Percentiles rank a stretch among this genome's conserved stretches.
Conservation (phyloP, 2,329 filamentous ascomycete species). For the Myrmaecium sp. region DNA sequence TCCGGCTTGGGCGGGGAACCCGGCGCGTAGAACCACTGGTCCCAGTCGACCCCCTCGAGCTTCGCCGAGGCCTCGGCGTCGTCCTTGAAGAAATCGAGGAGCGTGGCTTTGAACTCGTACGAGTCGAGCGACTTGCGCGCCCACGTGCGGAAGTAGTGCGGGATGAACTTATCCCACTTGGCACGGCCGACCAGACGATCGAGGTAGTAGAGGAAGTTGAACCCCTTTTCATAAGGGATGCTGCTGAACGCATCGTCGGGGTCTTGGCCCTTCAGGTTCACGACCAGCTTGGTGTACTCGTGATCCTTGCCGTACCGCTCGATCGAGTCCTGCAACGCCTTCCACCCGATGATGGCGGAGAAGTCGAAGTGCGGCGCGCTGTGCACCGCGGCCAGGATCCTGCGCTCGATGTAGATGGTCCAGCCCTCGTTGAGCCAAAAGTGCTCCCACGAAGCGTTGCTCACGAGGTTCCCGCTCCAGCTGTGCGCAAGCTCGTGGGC, state of each 20-base stretch:
- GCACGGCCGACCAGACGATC: conserved; percentile 69
- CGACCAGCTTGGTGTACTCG: conserved; percentile 81
- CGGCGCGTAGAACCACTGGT: conserved; percentile 73
- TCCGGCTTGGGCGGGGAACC: conserved; percentile 79
- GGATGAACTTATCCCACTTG: conserved; percentile 92
- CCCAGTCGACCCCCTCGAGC: conserved; percentile 68
- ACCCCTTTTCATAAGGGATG: conserved; percentile 91
- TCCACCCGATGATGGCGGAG: conserved; percentile 92
- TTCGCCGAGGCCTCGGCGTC: conserved; percentile 47
- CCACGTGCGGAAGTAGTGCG: conserved; percentile 81
- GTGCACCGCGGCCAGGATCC: conserved; percentile 61
- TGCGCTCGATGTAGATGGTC: conserved; percentile 87
- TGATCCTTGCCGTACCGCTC: conserved; percentile 65
- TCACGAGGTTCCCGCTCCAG: conserved; percentile 81
- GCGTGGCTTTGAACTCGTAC: conserved; percentile 81
- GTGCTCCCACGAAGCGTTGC: conserved; percentile 66
- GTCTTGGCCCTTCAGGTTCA: conserved; percentile 76
- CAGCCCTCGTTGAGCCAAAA: conserved; percentile 63
- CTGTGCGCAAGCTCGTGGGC: conserved; percentile 64
- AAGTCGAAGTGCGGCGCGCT: conserved; percentile 81
- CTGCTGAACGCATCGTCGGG: conserved; percentile 91
- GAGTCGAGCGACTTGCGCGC: conserved; percentile 77
- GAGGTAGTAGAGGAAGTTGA: conserved; percentile 81
- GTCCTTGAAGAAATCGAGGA: conserved; percentile 65
- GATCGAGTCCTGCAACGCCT: conserved; percentile 66